Base-by-base conservation (phyloP, 2,329 filamentous ascomycete species). In the Cladosporium sp. region DNA sequence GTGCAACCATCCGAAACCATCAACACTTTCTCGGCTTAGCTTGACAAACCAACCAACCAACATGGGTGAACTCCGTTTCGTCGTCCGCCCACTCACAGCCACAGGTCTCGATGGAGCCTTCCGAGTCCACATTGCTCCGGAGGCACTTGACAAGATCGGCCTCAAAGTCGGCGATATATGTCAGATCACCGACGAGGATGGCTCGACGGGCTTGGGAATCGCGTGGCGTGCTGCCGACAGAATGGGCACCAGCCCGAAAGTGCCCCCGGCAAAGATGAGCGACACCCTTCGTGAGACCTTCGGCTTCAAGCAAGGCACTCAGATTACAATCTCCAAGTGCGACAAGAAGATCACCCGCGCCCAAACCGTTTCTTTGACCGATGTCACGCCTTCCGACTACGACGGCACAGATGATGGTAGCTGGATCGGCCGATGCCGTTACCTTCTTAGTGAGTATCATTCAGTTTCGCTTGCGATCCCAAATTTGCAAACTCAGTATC, bases 221-320 rank as follows among this genome's bases (percentile, higher is more conserved):
- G 87, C 85, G 12, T 90, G 88, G 88, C 79, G 82, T 49, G 84
- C 86, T 3, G 74, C 81, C 40, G 80, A 81, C 65, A 77, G 77
- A 2, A 80, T 79, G 79, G 64, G 81, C 80, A 60, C 69, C 78
- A 88, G 72, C 81, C 92, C 70, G 85, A 88, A 73, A 87, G 86
- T 69, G 85, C 89, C 68, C 83, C 92, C 65, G 81, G 91, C 59
- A 84, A 93, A 81, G 86, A 91, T 80, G 89, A 79, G 91, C 26
- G 89, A 91, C 68, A 83, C 87, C 6, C 86, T 96, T 63, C 89
- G 91, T 68, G 89, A 91, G 40, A 85, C 87, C 7, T 90, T 90
- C 70, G 87, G 86, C 0, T 85, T 96, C 71, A 89, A 89, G 67
- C 81, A 95, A 4, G 88, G 88, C 18, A 90, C 93, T 58, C 85